Evolutionary conservation across 306 rosid species (phyloP).

Genomic region (Carpinus viminea): DNA sequence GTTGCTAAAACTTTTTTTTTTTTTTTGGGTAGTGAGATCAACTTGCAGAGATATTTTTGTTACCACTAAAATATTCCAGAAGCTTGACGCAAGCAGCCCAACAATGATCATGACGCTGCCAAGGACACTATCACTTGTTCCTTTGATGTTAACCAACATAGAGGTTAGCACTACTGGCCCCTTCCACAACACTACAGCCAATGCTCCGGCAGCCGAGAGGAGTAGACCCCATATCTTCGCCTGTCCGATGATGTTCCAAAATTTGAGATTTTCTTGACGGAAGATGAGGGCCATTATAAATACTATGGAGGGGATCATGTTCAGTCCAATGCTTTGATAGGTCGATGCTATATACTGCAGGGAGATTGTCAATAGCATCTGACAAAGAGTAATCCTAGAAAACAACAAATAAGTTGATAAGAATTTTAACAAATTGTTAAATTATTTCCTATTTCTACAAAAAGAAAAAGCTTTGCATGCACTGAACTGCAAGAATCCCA

Average conservation of each 20-base stretch:
- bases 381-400: slow-evolving; percentile 12
- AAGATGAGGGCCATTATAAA: slow-evolving; percentile 14
- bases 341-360: slow-evolving; percentile 3
- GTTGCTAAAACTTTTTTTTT: too few relatives aligned
- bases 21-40: too few relatives aligned
- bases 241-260: slow-evolving; percentile 6
- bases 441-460: not conserved
- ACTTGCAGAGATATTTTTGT: not conserved
- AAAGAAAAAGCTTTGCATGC: not conserved
- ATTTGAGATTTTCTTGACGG: slow-evolving; percentile 5
- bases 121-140: not conserved
- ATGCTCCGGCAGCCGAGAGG: slow-evolving; percentile 2
- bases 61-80: not conserved
- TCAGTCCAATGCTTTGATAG: slow-evolving; percentile 8
- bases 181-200: not conserved
- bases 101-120: slow-evolving; percentile 4
- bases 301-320: slow-evolving; percentile 14
- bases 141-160: not conserved
- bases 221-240: slow-evolving; percentile 5
- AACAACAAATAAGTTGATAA: not conserved
- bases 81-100: slow-evolving; percentile 4
- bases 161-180: slow-evolving; percentile 6
- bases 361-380: not conserved
- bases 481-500: slow-evolving; percentile 11
- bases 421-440: not conserved